Base-by-base conservation (phyloP, 306 rosid genomes). In the Aeschynomene evenia region DNA sequence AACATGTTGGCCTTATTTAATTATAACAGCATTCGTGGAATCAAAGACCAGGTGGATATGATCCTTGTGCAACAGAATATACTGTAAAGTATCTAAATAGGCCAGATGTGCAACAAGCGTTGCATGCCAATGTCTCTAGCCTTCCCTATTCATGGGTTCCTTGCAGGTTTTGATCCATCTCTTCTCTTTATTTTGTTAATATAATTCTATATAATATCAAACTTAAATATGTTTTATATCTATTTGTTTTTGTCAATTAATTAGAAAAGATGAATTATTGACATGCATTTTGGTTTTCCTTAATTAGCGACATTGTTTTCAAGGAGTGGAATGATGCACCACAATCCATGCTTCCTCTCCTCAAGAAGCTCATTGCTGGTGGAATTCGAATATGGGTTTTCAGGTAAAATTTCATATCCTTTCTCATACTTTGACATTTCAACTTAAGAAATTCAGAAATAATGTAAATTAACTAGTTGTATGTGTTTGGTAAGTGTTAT, bases 301-400 rank as follows among this genome's bases (percentile, higher is more conserved):
- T n/a, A n/a, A n/a, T n/a, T 54, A 91, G 96, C 40, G 31, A 82
- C 0, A 71, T 73, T 13, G 84, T n/a, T n/a, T n/a, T 91, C 39
- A 18, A 80, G 23, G 61, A 70, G 45, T 89, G 96, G 98, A 73
- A 71, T 3, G 97, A 85, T 13, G 54, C 94, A 19, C 89, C 95
- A 4, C 29, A 70, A 0, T 89, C 98, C 11, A 67, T 85, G 57
- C 98, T 91, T 55, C 96, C 96, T 5, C 57, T 78, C 7, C 77
- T 91, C 16, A 77, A 58, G 40, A 91, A 87, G 84, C 95, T 91
- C 28, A 63, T 85, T 20, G 87, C 73, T 3, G 90, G 87, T 0
- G 96, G 98, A 15, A 64, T 91, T 49, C 88, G 98, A 8, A 18
- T 91, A 23, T 91, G 98, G 98, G 69, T 91, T 81, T 91, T 72